phyloP scores from a whole-genome alignment of 345 rosid species.

The Euphorbia tirucalli region DNA sequence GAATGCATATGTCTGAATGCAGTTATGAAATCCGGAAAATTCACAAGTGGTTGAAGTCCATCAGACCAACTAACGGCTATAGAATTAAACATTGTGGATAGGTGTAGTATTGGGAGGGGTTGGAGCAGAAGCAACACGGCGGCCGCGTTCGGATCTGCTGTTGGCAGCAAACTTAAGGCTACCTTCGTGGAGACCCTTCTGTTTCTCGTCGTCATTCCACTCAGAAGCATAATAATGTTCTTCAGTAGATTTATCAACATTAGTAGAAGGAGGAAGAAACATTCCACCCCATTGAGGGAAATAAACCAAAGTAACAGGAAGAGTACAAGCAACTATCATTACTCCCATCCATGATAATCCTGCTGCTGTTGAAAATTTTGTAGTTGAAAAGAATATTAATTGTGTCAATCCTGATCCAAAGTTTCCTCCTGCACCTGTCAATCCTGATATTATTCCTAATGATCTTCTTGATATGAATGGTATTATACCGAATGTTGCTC shows the following conservation, averaged over 20 bases:
- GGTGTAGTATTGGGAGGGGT: slow-evolving; percentile 51
- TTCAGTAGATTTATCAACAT: slow-evolving; percentile 44
- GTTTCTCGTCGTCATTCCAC: slow-evolving; percentile 71
- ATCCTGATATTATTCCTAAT: slow-evolving; percentile 70
- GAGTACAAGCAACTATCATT: slow-evolving; percentile 60
- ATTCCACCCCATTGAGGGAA: slow-evolving; percentile 87
- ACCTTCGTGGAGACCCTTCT: slow-evolving; percentile 49
- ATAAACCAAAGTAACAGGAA: slow-evolving; percentile 61
- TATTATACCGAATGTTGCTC: slow-evolving; percentile 74
- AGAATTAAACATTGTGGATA: slow-evolving; percentile 33
- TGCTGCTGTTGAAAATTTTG: slow-evolving; percentile 48
- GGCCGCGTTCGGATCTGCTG: slow-evolving; percentile 68
- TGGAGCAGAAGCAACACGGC: slow-evolving; percentile 37
- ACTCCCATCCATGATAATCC: slow-evolving; percentile 69
- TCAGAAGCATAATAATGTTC: slow-evolving; percentile 55
- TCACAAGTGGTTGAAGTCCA: too few species aligned
- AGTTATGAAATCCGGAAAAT: too few species aligned
- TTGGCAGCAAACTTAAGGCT: slow-evolving; percentile 75
- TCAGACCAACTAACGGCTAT: too few species aligned
- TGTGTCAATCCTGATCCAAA: slow-evolving; percentile 81
- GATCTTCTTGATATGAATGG: slow-evolving; percentile 76
- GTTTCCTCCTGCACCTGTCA: slow-evolving; percentile 77
- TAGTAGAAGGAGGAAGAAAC: slow-evolving; percentile 55
- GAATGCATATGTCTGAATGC: too few species aligned
- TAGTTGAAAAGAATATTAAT: slow-evolving; percentile 54